These are phyloP conservation scores for Podospora australis DNA, from an alignment of 495 filamentous ascomycete genomes.

Conservation along the genomic window DNA sequence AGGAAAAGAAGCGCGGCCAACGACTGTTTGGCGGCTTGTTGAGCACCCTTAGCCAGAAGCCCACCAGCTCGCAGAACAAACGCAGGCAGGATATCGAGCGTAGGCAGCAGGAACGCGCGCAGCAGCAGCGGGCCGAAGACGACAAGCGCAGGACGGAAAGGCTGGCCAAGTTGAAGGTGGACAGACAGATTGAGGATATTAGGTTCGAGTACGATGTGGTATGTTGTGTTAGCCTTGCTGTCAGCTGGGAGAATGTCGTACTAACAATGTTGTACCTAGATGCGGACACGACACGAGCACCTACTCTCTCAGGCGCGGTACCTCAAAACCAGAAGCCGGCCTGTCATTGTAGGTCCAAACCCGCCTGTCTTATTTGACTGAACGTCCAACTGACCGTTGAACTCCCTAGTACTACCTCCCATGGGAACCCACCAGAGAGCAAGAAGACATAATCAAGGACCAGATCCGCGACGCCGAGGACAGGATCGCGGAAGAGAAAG, in stretches of 20 bases:
- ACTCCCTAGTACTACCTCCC: constrained; percentile 96
- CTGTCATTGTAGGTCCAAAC: constrained; percentile 61
- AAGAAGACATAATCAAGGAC: constrained; percentile 41
- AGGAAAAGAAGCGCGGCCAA: constrained; percentile 82
- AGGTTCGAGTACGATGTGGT: constrained; percentile 76
- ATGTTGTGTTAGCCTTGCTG: too few relatives aligned
- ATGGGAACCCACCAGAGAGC: constrained; percentile 60
- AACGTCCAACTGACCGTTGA: too few relatives aligned
- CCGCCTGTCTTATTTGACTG: too few relatives aligned
- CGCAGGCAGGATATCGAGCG: constrained; percentile 84
- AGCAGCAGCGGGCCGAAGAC: constrained; percentile 59
- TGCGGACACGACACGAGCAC: constrained; percentile 69
- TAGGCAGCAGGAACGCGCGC: constrained; percentile 77
- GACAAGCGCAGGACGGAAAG: constrained; percentile 59
- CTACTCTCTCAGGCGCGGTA: constrained; percentile 67
- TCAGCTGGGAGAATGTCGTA: too few relatives aligned
- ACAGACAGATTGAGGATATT: constrained; percentile 63
- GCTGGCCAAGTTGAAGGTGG: constrained; percentile 51
- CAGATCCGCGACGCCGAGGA: constrained; percentile 42
- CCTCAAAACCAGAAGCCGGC: constrained; percentile 65
- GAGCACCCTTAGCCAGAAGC: constrained; percentile 78
- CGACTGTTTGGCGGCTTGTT: constrained; percentile 85
- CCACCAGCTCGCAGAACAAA: constrained; percentile 58
- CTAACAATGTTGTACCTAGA: too few relatives aligned
- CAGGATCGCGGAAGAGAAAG: constrained; percentile 37